A percentile compares a stretch with the other conserved stretches of the same genome.
phyloP scores from a whole-genome alignment of 148 eudicot genomes.

The Fagopyrum tataricum region DNA sequence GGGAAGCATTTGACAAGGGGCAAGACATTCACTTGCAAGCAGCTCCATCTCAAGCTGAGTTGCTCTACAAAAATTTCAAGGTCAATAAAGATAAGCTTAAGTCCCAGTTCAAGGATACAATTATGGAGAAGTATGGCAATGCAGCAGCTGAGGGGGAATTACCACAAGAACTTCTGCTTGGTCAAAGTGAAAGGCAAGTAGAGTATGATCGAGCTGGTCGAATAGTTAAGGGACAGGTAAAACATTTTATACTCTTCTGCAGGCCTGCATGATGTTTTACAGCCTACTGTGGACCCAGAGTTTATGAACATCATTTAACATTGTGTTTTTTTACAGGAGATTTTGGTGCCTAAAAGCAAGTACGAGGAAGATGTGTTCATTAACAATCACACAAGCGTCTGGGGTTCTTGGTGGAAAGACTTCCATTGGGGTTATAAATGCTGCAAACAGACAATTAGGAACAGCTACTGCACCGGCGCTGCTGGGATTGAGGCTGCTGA shows the following conservation, averaged over 20 bases:
- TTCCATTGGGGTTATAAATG: constrained; percentile 93
- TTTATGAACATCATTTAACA: not conserved
- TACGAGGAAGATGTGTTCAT: constrained; percentile 79
- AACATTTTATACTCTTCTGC: not conserved
- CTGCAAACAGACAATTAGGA: constrained; percentile 61
- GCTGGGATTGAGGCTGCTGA: constrained; percentile 97
- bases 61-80: constrained; percentile 68
- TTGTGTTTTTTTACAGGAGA: constrained; percentile 38
- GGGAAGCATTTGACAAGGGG: constrained; percentile 94
- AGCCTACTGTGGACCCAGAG: not conserved
- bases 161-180: constrained; percentile 77
- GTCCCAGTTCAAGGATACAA: constrained; percentile 58
- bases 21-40: constrained; percentile 96
- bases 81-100: constrained; percentile 73
- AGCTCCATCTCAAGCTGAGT: constrained; percentile 95
- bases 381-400: constrained; percentile 71
- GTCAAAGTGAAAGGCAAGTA: constrained; percentile 86
- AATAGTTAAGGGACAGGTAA: constrained; percentile 74
- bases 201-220: constrained; percentile 94
- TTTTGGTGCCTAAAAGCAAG: constrained; percentile 70
- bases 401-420: constrained; percentile 97
- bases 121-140: constrained; percentile 90
- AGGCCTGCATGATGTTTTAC: not conserved
- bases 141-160: constrained; percentile 74
- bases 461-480: constrained; percentile 87